These are phyloP conservation scores for Linderina pennispora DNA, from an alignment of 192 early-diverging fungal genomes.

Conservation along the genomic window DNA sequence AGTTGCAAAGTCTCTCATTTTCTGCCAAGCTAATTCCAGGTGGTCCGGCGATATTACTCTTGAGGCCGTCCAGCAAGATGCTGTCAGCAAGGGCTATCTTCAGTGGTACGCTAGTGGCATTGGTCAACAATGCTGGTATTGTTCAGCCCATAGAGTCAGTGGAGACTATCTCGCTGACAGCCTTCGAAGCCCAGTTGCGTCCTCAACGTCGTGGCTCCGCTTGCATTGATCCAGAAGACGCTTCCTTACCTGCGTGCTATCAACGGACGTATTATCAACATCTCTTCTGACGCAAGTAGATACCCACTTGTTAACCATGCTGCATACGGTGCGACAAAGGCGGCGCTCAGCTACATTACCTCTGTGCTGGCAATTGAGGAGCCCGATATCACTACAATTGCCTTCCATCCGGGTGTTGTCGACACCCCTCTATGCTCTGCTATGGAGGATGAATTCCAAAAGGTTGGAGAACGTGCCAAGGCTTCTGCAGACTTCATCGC, in stretches of 20 bases:
- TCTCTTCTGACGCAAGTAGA: background rate
- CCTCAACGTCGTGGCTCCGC: background rate
- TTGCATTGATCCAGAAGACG: background rate
- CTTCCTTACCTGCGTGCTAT: background rate
- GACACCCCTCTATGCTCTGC: slow-evolving; percentile 45
- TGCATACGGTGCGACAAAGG: slow-evolving; percentile 56
- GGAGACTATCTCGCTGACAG: background rate
- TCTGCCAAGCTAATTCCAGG: background rate
- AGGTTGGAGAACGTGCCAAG: background rate
- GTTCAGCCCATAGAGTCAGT: background rate
- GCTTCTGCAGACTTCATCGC: background rate
- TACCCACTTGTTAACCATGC: background rate
- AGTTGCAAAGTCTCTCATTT: background rate
- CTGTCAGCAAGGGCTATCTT: background rate
- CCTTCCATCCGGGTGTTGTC: slow-evolving; percentile 81
- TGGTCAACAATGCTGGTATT: background rate
- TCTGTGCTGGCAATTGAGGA: slow-evolving; percentile 63
- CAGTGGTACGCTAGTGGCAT: background rate
- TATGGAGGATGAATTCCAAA: background rate
- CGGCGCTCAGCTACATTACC: slow-evolving; percentile 67
- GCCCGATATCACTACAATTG: slow-evolving; percentile 56
- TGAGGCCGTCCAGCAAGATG: background rate
- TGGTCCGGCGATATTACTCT: background rate
- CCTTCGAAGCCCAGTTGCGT: background rate
- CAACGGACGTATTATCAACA: background rate